Percentiles rank a stretch among this genome's conserved stretches.
phyloP scores from a whole-genome alignment of 1,139 yeast genomes.

The Magnusiomyces magnusii region DNA sequence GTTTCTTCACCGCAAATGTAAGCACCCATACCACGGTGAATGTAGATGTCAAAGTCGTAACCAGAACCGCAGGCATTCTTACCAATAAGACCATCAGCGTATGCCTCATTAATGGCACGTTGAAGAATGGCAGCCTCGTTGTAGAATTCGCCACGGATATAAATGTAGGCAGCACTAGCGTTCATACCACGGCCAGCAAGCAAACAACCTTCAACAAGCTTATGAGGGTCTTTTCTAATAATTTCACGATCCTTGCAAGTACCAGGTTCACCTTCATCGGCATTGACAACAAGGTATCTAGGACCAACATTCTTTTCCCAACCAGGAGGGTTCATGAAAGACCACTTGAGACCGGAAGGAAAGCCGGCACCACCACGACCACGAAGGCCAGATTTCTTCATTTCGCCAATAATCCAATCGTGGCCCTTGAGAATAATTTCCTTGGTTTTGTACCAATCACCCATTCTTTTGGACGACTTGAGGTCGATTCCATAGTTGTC shows the following conservation, averaged over 20 bases:
- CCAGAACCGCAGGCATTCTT: constrained; percentile 84
- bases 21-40: constrained; percentile 91
- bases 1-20: constrained; percentile 90
- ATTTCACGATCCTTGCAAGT: constrained; percentile 89
- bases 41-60: constrained; percentile 68
- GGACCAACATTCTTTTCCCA: constrained; percentile 88
- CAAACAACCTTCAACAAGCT: constrained; percentile 80
- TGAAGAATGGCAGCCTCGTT: constrained; percentile 67
- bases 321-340: constrained; percentile 91
- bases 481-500: constrained; percentile 67
- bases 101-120: constrained; percentile 78
- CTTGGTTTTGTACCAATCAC: constrained; percentile 88
- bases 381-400: constrained; percentile 75
- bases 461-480: constrained; percentile 67
- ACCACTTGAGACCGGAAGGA: constrained; percentile 87
- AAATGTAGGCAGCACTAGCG: constrained; percentile 86
- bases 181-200: constrained; percentile 88
- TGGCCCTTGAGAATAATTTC: constrained; percentile 77
- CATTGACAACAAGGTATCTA: constrained; percentile 77
- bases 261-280: constrained; percentile 94
- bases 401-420: constrained; percentile 80
- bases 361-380: constrained; percentile 95
- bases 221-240: constrained; percentile 83
- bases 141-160: constrained; percentile 83
- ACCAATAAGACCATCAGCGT: constrained; percentile 69